Base-by-base conservation (phyloP, 75 land plant species). In the Pseudotsuga menziesii region DNA sequence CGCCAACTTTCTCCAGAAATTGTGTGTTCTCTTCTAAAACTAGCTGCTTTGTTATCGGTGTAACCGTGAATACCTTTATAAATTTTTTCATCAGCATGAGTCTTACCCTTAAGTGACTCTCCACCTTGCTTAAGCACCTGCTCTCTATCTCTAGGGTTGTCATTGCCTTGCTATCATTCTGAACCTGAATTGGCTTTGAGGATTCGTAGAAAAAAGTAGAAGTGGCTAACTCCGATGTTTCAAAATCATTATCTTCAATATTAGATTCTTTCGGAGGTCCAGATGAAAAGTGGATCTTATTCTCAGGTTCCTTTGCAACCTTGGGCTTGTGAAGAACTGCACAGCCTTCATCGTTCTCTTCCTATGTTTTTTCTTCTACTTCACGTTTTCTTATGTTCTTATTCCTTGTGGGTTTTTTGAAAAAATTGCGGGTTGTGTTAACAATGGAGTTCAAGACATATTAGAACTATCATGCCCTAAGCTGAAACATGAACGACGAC, bases 1-100 rank as follows among this genome's bases (percentile, higher is more conserved):
- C 99, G 3, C 99, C 91, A 55, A 94, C 99, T 78, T 96, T 96
- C 86, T 61, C 89, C 78, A 7, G 97, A 71, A 29, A 96, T 90
- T 22, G 96, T 96, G 15, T 87, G 94, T 86, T 96, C 99, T 61
- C 96, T 78, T 69, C 99, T 72, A 77, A 96, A 96, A 63, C 99
- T 97, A 48, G 97, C 99, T 69, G 97, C 99, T 69, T 89, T 93
- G 76, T 88, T 88, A 72, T 96, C 97, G 11, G 88, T 88, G 81
- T 93, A 96, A 2, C 90, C 99, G 79, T 93, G 83, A 11, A 96
- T 84, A 1, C 99, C 99, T 73, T 85, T 91, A 58, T 96, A 96
- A 25, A 96, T 55, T 55, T 96, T 93, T 15, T 84, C 87, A 63
- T 82, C 89, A 26, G 74, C 77, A 63, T 76, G 72, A 19, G 14